A percentile compares a stretch with the other conserved stretches of the same genome.
These are phyloP conservation scores for Martiniozyma abietophila DNA, from an alignment of 805 yeast genomes.

Conservation along the genomic window DNA sequence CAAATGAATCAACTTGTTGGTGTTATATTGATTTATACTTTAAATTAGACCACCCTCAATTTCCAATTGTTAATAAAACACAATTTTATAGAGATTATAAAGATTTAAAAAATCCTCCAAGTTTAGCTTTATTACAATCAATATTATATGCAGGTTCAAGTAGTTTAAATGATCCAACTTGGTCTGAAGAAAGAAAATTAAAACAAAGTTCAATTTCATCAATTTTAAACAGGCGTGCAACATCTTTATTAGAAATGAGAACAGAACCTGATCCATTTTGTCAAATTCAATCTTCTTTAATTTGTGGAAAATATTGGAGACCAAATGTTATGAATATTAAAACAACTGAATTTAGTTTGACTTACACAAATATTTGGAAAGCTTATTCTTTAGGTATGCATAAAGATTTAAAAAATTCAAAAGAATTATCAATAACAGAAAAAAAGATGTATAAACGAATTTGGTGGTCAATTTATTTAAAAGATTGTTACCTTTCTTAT, in stretches of 20 bases:
- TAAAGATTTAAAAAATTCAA: slow-evolving; percentile 27
- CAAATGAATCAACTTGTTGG: slow-evolving; percentile 47
- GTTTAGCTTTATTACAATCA: slow-evolving; percentile 54
- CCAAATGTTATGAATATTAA: slow-evolving; percentile 58
- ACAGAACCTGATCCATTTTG: slow-evolving; percentile 57
- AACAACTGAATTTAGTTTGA: slow-evolving; percentile 55
- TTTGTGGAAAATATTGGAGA: slow-evolving; percentile 66
- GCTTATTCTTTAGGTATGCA: slow-evolving; percentile 71
- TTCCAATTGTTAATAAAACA: slow-evolving; percentile 58
- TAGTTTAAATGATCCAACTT: slow-evolving; percentile 43
- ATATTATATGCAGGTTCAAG: slow-evolving; percentile 63
- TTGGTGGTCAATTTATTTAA: slow-evolving; percentile 70
- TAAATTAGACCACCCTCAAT: slow-evolving; percentile 52
- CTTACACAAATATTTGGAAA: slow-evolving; percentile 19
- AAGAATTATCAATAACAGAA: slow-evolving; percentile 11
- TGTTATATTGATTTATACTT: slow-evolving; percentile 57
- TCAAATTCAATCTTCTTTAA: slow-evolving; percentile 49
- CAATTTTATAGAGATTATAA: slow-evolving; percentile 51
- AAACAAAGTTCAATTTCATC: slow-evolving; percentile 31
- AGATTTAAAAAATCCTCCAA: slow-evolving; percentile 46
- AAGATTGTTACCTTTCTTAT: slow-evolving; percentile 59
- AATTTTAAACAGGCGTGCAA: slow-evolving; percentile 62
- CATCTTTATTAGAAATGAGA: slow-evolving; percentile 62
- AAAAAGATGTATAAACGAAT: slow-evolving; percentile 50
- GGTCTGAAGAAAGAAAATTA: slow-evolving; percentile 33